Percentiles rank a stretch among this genome's conserved stretches.
Conservation (phyloP, 306 rosid species). For the Ormosia emarginata region DNA sequence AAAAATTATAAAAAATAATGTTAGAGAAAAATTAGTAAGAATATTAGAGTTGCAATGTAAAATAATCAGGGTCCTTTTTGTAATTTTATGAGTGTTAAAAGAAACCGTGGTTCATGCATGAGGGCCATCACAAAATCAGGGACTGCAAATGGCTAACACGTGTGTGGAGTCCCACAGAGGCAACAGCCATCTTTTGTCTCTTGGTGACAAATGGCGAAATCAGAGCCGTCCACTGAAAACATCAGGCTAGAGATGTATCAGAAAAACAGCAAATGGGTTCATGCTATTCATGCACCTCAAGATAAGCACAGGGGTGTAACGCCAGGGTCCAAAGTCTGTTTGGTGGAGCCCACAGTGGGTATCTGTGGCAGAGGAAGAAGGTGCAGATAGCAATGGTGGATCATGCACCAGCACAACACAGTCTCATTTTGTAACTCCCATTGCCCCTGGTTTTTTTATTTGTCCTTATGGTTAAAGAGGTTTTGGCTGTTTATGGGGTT, state of each 20-base stretch:
- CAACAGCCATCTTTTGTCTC: conserved; percentile 17
- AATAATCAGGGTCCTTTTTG: not conserved
- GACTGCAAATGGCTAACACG: conserved; percentile 35
- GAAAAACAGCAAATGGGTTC: not conserved
- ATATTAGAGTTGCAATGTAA: too few species aligned
- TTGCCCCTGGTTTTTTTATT: not conserved
- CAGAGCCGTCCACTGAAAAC: not conserved
- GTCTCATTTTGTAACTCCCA: not conserved
- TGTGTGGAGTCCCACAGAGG: conserved; percentile 7
- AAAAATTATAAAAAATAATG: too few species aligned
- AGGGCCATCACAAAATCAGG: conserved; percentile 30
- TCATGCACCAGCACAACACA: not conserved
- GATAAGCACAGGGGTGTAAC: not conserved
- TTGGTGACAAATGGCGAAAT: conserved; percentile 14
- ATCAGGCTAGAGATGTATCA: not conserved
- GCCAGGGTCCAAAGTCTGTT: not conserved
- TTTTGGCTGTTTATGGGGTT: not conserved
- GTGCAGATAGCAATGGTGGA: conserved; percentile 3
- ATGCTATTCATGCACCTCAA: conserved; percentile 1
- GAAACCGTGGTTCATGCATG: conserved; percentile 42
- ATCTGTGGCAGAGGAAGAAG: not conserved
- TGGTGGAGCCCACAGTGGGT: not conserved
- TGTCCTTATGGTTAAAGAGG: not conserved
- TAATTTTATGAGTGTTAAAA: not conserved
- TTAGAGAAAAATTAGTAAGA: too few species aligned